phyloP scores from a whole-genome alignment of 768 basidiomycete species.

The Tricholoma sp. region DNA sequence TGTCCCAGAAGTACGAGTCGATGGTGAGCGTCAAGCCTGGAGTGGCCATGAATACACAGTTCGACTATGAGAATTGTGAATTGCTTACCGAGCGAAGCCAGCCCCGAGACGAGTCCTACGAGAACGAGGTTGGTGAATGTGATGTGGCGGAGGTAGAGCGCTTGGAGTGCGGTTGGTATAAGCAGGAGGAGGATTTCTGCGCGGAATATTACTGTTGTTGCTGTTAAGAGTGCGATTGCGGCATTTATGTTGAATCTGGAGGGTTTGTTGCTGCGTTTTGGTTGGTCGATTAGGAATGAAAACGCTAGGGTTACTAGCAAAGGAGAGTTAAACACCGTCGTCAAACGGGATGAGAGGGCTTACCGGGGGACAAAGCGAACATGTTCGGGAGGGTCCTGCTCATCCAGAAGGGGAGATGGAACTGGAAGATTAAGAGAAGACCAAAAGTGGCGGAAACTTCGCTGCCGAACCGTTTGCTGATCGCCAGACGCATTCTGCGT shows the following conservation, averaged over 20 bases:
- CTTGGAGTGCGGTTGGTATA: constrained; percentile 53
- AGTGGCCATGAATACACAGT: neutral
- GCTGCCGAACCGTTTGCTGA: constrained; percentile 58
- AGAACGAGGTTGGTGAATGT: constrained; percentile 39
- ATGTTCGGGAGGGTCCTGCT: constrained; percentile 93
- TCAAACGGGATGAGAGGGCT: constrained; percentile 3
- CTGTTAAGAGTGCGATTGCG: constrained; percentile 59
- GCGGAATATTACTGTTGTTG: constrained; percentile 67
- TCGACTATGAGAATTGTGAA: neutral
- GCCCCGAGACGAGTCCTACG: constrained; percentile 45
- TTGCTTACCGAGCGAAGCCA: constrained; percentile 48
- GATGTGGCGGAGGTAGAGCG: constrained; percentile 37
- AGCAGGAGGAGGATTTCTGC: constrained; percentile 74
- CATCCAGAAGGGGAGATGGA: constrained; percentile 93
- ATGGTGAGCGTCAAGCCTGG: constrained; percentile 57
- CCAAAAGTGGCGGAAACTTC: constrained; percentile 50
- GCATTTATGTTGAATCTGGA: constrained; percentile 27
- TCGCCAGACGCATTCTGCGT: constrained; percentile 56
- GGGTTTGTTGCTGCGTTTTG: constrained; percentile 34
- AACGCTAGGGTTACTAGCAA: constrained; percentile 56
- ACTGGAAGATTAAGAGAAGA: constrained; percentile 74
- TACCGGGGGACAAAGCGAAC: constrained; percentile 83
- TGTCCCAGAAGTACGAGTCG: constrained; percentile 86
- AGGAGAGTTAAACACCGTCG: neutral
- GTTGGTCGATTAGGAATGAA: constrained; percentile 41